These are phyloP conservation scores for Alternaria atra DNA, from an alignment of 2,329 filamentous ascomycete species.

Conservation along the genomic window DNA sequence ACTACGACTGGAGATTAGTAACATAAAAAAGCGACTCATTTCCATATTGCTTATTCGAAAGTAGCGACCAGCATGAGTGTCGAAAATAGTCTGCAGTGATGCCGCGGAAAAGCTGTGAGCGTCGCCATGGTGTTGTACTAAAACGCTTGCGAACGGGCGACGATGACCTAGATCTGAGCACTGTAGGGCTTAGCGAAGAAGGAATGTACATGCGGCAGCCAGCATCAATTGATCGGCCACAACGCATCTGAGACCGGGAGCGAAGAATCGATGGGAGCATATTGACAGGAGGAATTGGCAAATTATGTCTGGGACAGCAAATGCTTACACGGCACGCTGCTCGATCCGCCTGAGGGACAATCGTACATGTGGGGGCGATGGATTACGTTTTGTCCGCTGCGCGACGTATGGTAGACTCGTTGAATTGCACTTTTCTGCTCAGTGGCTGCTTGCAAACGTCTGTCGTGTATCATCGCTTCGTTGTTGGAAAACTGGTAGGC, in stretches of 20 bases:
- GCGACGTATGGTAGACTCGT: not conserved
- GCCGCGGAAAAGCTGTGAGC: constrained; percentile 1
- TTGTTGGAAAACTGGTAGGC: not conserved
- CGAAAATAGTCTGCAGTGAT: not conserved
- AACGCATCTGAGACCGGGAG: not conserved
- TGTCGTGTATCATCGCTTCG: not conserved
- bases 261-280: not conserved
- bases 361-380: not conserved
- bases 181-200: constrained; percentile 4
- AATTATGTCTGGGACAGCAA: too few relatives aligned
- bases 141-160: not conserved
- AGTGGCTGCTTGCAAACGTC: not conserved
- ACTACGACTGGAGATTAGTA: not conserved
- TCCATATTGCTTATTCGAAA: not conserved
- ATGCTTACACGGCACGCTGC: not conserved
- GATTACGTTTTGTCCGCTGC: not conserved
- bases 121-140: not conserved
- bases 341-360: too few relatives aligned
- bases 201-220: constrained; percentile 5
- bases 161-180: constrained; percentile 11
- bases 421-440: not conserved
- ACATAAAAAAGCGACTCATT: not conserved
- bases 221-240: not conserved
- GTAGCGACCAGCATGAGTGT: not conserved
- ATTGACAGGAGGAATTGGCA: not conserved